Base-by-base conservation (phyloP, 345 rosid genomes). In the Gossypium longicalyx region DNA sequence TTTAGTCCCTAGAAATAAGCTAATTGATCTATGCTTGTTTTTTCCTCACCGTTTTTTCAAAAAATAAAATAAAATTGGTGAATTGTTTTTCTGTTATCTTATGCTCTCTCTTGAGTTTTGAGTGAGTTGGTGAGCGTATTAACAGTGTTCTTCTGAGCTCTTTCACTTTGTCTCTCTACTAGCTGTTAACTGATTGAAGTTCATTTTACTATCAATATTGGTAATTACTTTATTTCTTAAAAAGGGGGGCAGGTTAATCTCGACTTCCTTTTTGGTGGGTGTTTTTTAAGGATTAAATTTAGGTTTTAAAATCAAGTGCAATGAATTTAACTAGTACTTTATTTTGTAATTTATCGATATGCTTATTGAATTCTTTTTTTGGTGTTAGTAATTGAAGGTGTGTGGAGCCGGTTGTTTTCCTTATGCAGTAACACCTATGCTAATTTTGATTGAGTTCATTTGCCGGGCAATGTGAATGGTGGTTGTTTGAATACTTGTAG, bases 11-110 rank as follows among this genome's bases (percentile, higher is more conserved):
- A 19, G 56, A 77, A 69, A 82, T 17, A 77, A 78, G 84, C 81
- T 49, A 82, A 83, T 81, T 81, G 66, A 77, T 82, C 85, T 75
- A 57, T 72, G 76, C 25, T 70, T 73, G 59, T 52, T 72, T 71
- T 66, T 66, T 62, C 27, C 59, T 43, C 19, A 45, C 41, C 4
- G 25, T 63, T 74, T 29, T 77, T 59, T 59, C 13, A 10, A 9
- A 27, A 47, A 23, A 49, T 12, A 13, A 59, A 34, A 34, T 57
- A 29, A 29, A 29, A 29, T 57, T 11, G 61, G 27, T 20, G 41
- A 57, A 9, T 57, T 57, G 13, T 19, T 57, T 57, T 34, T 71
- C 27, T 23, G 15, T 49, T 68, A 2, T 6, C 11, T 19, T 12
- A 47, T 23, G 19, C 20, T 68, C 22, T 66, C 20, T 47, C 38